phyloP scores from a whole-genome alignment of 257 asterid genomes.

The Leptodermis oblonga region DNA sequence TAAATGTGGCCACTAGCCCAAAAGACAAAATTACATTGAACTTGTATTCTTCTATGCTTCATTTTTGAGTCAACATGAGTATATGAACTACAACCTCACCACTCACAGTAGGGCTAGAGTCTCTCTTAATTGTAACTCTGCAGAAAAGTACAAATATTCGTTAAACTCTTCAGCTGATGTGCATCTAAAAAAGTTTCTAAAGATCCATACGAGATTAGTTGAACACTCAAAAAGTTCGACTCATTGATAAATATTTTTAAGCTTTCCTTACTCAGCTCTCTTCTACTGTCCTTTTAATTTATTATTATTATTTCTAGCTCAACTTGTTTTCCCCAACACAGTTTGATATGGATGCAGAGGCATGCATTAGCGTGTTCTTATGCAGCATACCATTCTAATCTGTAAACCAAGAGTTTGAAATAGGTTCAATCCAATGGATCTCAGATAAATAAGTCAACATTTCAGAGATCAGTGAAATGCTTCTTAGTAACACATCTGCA shows the following conservation, averaged over 20 bases:
- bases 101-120: too few relatives aligned
- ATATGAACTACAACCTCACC: neutral
- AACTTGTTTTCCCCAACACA: neutral
- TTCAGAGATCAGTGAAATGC: constrained; percentile 40
- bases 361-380: constrained; percentile 1
- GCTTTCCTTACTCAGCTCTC: neutral
- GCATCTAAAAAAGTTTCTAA: neutral
- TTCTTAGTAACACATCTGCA: constrained; percentile 41
- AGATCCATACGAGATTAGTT: neutral
- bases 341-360: neutral
- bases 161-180: neutral
- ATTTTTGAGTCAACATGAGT: neutral
- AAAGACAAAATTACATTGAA: neutral
- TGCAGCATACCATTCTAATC: constrained; percentile 33
- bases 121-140: neutral
- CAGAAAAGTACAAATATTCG: neutral
- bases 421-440: constrained; percentile 29
- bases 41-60: neutral
- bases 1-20: neutral
- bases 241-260: neutral
- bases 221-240: neutral
- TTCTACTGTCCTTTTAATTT: neutral
- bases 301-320: neutral
- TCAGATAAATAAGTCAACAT: constrained; percentile 31
- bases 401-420: constrained; percentile 33